phyloP scores from a whole-genome alignment of 192 early-diverging fungal genomes.

The Coemansia sp. region DNA sequence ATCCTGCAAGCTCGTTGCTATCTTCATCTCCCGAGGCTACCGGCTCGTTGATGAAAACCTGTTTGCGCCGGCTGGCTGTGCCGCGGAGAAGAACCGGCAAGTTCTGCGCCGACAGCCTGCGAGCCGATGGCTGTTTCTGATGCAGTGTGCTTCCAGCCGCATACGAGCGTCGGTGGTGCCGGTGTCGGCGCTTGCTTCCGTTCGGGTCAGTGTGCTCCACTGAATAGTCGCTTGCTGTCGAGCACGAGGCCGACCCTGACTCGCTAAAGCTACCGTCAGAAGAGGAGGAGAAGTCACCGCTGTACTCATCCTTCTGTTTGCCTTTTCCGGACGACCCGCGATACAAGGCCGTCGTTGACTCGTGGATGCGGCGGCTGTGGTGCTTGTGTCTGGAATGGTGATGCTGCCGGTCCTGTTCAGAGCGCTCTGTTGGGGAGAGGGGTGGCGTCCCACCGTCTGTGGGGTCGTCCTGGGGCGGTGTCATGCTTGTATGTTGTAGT shows the following conservation, averaged over 20 bases:
- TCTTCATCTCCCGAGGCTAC: constrained; percentile 18
- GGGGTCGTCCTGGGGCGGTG: neutral
- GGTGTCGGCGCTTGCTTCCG: constrained; percentile 27
- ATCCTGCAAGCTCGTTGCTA: constrained; percentile 1
- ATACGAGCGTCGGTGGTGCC: constrained; percentile 42
- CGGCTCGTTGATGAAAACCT: constrained; percentile 23
- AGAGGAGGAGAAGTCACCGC: constrained; percentile 9
- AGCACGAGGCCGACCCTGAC: constrained; percentile 49
- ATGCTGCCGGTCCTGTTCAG: constrained; percentile 10
- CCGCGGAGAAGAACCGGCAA: constrained; percentile 27
- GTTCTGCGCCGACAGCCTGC: constrained; percentile 32
- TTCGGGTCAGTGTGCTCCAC: constrained; percentile 23
- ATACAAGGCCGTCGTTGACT: constrained; percentile 2
- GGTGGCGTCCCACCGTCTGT: neutral
- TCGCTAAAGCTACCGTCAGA: constrained; percentile 38
- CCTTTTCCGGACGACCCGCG: constrained; percentile 4
- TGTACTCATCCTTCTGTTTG: constrained; percentile 3
- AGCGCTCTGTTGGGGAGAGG: neutral
- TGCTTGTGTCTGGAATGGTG: constrained; percentile 13
- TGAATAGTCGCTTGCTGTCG: constrained; percentile 42
- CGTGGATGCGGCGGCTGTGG: constrained; percentile 6
- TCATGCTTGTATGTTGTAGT: neutral
- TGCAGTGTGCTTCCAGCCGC: neutral
- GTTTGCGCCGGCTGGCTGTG: constrained; percentile 23
- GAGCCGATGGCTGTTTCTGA: constrained; percentile 8